Evolutionary conservation across 169 alveolate species (phyloP).

Genomic region (Cryptosporidium parvum): DNA sequence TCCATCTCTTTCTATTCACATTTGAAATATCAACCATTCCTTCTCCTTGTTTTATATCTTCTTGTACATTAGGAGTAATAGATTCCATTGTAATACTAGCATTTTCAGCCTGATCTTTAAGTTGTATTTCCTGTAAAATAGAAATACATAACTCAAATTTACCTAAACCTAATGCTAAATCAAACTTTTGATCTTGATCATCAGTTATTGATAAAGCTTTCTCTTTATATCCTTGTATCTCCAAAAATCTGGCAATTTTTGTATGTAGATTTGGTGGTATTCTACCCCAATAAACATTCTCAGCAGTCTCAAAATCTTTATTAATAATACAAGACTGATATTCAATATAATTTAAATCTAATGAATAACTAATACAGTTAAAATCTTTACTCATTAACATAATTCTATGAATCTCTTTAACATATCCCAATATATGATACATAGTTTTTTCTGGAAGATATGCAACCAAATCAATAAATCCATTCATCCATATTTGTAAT

Average conservation of each 20-base stretch:
- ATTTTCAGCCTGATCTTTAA: slow-evolving; percentile 10
- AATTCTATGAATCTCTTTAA: slow-evolving; percentile 82
- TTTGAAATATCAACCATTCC: slow-evolving; percentile 64
- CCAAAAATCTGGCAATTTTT: slow-evolving; percentile 92
- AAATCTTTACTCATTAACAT: slow-evolving; percentile 83
- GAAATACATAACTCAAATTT: slow-evolving; percentile 85
- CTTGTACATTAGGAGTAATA: slow-evolving; percentile 5
- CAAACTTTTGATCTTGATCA: slow-evolving; percentile 93
- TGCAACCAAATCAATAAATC: slow-evolving; percentile 83
- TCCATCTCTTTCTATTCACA: slow-evolving; percentile 81
- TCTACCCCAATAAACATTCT: slow-evolving; percentile 78
- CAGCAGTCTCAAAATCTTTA: slow-evolving; percentile 84
- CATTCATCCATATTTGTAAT: slow-evolving; percentile 84
- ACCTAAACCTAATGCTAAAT: slow-evolving; percentile 89
- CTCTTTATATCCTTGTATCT: slow-evolving; percentile 89
- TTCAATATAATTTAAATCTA: slow-evolving; percentile 81
- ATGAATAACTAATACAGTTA: slow-evolving; percentile 79
- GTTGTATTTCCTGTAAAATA: slow-evolving; percentile 83
- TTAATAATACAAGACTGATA: slow-evolving; percentile 79
- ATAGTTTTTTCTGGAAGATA: slow-evolving; percentile 81
- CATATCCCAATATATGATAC: slow-evolving; percentile 85
- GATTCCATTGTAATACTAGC: background rate
- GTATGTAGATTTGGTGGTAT: slow-evolving; percentile 86
- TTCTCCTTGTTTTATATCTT: slow-evolving; percentile 20
- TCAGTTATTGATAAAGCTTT: slow-evolving; percentile 89